Evolutionary conservation across 352 stramenopile species (phyloP).

Genomic region (Thraustochytrium sp.): DNA sequence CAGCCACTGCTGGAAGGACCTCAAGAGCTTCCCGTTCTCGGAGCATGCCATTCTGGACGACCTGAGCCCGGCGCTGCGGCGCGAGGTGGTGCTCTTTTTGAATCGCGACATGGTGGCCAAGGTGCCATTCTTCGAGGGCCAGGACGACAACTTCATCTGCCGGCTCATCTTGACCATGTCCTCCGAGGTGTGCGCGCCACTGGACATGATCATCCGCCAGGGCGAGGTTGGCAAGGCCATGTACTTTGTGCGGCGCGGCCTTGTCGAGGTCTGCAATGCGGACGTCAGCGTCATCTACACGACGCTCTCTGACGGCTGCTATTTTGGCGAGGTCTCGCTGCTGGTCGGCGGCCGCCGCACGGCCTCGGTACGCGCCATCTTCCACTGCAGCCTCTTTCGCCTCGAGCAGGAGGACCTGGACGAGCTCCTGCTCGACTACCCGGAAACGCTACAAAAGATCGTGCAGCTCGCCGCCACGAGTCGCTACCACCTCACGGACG

Average conservation of each 20-base stretch:
- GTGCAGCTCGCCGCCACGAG: slow-evolving; percentile 14
- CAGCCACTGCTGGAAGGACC: slow-evolving; percentile 31
- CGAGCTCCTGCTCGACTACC: slow-evolving; percentile 22
- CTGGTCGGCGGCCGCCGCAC: slow-evolving; percentile 16
- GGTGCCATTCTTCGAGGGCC: slow-evolving; percentile 29
- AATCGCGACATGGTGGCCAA: slow-evolving; percentile 22
- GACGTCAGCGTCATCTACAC: slow-evolving; percentile 37
- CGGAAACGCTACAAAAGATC: slow-evolving; percentile 1
- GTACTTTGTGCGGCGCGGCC: slow-evolving; percentile 16
- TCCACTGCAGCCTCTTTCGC: slow-evolving; percentile 27
- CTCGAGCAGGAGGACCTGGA: slow-evolving; percentile 36
- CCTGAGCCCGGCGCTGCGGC: slow-evolving; percentile 26
- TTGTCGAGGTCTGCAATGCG: slow-evolving; percentile 41
- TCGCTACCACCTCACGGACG: slow-evolving; percentile 27
- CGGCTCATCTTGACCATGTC: slow-evolving; percentile 17
- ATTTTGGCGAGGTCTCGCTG: slow-evolving; percentile 37
- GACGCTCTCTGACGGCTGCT: slow-evolving; percentile 13
- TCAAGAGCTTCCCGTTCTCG: slow-evolving; percentile 31
- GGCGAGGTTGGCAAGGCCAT: slow-evolving; percentile 36
- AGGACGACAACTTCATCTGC: slow-evolving; percentile 42
- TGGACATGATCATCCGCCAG: slow-evolving; percentile 38
- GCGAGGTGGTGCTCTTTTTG: slow-evolving; percentile 31
- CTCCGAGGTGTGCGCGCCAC: slow-evolving; percentile 14
- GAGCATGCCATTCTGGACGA: slow-evolving; percentile 35
- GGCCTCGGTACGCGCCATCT: slow-evolving; percentile 26